These are phyloP conservation scores for Nannizziopsis arthrosporioides DNA, from an alignment of 2,329 filamentous ascomycete species.

Conservation along the genomic window DNA sequence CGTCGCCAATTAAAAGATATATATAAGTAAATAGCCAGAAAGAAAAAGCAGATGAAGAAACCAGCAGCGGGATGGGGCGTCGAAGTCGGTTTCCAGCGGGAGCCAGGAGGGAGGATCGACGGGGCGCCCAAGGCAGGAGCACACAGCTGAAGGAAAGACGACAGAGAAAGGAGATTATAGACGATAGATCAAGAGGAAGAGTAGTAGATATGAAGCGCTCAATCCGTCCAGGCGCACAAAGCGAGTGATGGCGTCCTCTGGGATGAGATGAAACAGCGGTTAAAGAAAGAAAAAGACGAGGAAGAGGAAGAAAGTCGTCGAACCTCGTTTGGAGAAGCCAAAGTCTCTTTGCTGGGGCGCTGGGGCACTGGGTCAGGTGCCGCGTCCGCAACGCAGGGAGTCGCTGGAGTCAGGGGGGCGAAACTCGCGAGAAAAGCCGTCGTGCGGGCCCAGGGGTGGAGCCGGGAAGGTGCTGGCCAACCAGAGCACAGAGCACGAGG, in stretches of 20 bases:
- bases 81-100: neutral
- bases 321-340: neutral
- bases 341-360: neutral
- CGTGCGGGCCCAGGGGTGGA: neutral
- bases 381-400: neutral
- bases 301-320: neutral
- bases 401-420: neutral
- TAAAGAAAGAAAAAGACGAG: neutral
- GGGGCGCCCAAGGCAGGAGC: slow-evolving; percentile 1
- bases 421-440: neutral
- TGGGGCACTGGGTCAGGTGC: neutral
- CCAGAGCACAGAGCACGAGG: too few relatives aligned
- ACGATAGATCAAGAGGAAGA: slow-evolving; percentile 9
- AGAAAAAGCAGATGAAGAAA: too few relatives aligned
- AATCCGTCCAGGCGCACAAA: slow-evolving; percentile 10
- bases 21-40: neutral
- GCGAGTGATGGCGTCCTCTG: slow-evolving; percentile 14
- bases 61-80: too few relatives aligned
- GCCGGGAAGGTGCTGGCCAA: neutral
- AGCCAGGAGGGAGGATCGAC: neutral
- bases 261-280: neutral
- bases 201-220: slow-evolving; percentile 10
- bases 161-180: slow-evolving; percentile 15
- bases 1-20: neutral
- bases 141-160: slow-evolving; percentile 15